Evolutionary conservation across 2,329 filamentous ascomycete genomes (phyloP).

Genomic region (Phaeophleospora eucalypticola): DNA sequence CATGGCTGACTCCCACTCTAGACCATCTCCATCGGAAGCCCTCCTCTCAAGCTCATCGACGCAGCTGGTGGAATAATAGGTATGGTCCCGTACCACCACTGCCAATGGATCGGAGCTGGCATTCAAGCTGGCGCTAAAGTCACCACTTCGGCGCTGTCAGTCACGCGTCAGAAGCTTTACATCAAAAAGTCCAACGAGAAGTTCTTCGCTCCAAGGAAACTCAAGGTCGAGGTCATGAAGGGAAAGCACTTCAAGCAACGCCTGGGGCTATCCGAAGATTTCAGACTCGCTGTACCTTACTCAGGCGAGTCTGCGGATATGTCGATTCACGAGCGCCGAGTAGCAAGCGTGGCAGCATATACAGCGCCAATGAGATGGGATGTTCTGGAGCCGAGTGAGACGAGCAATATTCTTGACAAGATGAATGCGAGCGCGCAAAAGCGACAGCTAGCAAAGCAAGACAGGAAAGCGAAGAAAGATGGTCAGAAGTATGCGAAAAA

Average conservation of each 20-base stretch:
- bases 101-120: slow-evolving; percentile 16
- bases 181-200: slow-evolving; percentile 14
- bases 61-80: slow-evolving; percentile 19
- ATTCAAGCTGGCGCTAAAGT: slow-evolving; percentile 19
- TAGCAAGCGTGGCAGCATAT: neutral
- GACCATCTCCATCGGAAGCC: slow-evolving; percentile 21
- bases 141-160: slow-evolving; percentile 3
- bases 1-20: no score
- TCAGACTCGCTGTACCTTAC: neutral
- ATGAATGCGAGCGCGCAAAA: slow-evolving; percentile 1
- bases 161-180: slow-evolving; percentile 7
- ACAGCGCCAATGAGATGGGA: slow-evolving; percentile 2
- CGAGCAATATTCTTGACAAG: slow-evolving; percentile 1
- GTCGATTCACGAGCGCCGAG: neutral
- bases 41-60: slow-evolving; percentile 24
- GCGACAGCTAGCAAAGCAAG: slow-evolving; percentile 2
- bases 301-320: neutral
- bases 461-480: slow-evolving; percentile 5
- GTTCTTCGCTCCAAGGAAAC: slow-evolving; percentile 13
- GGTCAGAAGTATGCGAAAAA: slow-evolving; percentile 1
- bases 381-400: slow-evolving; percentile 3
- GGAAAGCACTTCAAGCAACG: neutral
- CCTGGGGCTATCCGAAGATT: neutral
- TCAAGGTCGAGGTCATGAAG: slow-evolving; percentile 9
- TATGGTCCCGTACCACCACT: slow-evolving; percentile 18